phyloP scores from a whole-genome alignment of 805 yeast genomes.

The Saccharomycopsis oosterbeekiorum region DNA sequence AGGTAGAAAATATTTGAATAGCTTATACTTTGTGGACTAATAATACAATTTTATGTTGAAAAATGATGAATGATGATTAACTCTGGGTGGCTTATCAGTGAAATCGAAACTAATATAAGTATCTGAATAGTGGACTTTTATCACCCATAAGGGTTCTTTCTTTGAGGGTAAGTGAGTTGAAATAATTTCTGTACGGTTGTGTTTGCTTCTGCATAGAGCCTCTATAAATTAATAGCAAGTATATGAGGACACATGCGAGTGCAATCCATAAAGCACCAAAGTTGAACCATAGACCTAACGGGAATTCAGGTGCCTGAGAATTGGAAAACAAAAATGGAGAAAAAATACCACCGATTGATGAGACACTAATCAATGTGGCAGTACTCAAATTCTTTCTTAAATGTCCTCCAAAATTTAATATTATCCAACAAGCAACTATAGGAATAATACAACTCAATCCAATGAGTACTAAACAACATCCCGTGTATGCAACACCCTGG shows the following conservation, averaged over 20 bases:
- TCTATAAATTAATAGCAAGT: conserved; percentile 4
- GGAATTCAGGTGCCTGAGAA: conserved; percentile 7
- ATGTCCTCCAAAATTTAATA: conserved; percentile 17
- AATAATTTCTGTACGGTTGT: conserved; percentile 7
- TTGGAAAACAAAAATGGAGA: conserved; percentile 10
- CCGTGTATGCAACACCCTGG: conserved; percentile 9
- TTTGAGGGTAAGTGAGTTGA: conserved; percentile 6
- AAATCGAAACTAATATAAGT: background rate
- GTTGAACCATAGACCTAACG: conserved; percentile 9
- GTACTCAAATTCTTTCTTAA: conserved; percentile 15
- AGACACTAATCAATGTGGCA: conserved; percentile 12
- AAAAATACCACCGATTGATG: conserved; percentile 11
- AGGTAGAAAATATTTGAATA: background rate
- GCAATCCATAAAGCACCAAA: conserved; percentile 6
- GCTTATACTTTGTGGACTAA: too few relatives aligned
- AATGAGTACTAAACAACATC: conserved; percentile 8
- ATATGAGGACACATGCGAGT: conserved; percentile 4
- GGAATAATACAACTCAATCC: conserved; percentile 14
- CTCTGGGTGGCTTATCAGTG: background rate
- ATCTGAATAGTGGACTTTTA: conserved; percentile 15
- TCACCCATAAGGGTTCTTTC: conserved; percentile 16
- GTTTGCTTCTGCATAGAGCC: conserved; percentile 8
- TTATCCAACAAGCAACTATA: conserved; percentile 14
- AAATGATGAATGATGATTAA: too few relatives aligned
- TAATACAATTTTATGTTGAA: too few relatives aligned